Percentiles rank a stretch among this genome's conserved stretches.
Evolutionary conservation across 169 alveolate genomes (phyloP).

Genomic region (Cryptosporidium viatorum): DNA sequence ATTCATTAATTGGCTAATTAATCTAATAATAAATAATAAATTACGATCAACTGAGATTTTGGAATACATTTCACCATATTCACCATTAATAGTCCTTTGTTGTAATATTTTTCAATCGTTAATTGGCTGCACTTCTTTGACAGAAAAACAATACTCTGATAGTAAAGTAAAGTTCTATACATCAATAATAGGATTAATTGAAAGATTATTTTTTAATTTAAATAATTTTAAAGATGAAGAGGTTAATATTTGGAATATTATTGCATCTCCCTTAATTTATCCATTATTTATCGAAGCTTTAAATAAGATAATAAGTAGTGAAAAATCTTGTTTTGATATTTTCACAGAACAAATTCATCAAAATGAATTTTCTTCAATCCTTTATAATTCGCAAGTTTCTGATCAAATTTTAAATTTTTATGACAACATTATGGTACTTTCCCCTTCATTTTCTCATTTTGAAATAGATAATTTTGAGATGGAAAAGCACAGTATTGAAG

Average conservation of each 20-base stretch:
- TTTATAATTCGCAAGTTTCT: slow-evolving; percentile 6
- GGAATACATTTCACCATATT: slow-evolving; percentile 36
- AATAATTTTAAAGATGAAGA: neutral
- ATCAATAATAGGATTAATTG: slow-evolving; percentile 44
- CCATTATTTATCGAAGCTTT: slow-evolving; percentile 50
- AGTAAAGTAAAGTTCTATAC: slow-evolving; percentile 21
- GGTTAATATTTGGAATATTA: slow-evolving; percentile 7
- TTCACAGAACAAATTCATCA: neutral
- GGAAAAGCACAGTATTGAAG: neutral
- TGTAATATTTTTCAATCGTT: slow-evolving; percentile 40
- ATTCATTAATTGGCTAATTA: slow-evolving; percentile 9
- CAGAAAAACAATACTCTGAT: slow-evolving; percentile 66
- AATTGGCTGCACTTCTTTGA: slow-evolving; percentile 49
- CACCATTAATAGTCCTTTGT: slow-evolving; percentile 28
- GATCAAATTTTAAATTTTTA: slow-evolving; percentile 25
- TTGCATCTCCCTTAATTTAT: slow-evolving; percentile 36
- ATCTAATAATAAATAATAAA: neutral
- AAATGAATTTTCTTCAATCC: slow-evolving; percentile 7
- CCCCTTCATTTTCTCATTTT: neutral
- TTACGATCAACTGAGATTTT: neutral
- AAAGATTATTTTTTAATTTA: neutral
- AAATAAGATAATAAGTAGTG: neutral
- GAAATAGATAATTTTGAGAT: neutral
- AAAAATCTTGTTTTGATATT: neutral
- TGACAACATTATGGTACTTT: slow-evolving; percentile 21